Evolutionary conservation across 1,284 basidiomycete species (phyloP).

Genomic region (Sanghuangporus baumii): DNA sequence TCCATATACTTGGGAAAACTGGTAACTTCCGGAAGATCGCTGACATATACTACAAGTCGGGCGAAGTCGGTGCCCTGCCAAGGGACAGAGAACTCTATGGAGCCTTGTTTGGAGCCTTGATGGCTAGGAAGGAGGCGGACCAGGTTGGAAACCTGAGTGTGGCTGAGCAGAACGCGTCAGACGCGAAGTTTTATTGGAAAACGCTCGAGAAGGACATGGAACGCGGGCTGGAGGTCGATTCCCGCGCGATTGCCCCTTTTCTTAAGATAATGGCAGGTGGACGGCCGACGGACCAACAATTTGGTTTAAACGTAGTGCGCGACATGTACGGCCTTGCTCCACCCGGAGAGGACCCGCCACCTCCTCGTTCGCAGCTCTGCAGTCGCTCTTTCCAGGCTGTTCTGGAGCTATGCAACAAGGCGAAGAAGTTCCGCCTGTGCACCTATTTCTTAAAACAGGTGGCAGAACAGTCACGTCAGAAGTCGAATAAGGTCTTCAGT

Average conservation of each 20-base stretch:
- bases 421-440: conserved; percentile 40
- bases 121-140: conserved; percentile 23
- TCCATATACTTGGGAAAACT: conserved; percentile 55
- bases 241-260: conserved; percentile 42
- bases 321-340: conserved; percentile 57
- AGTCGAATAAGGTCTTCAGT: conserved; percentile 22
- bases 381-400: conserved; percentile 44
- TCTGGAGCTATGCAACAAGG: conserved; percentile 49
- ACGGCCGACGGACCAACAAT: conserved; percentile 46
- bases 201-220: conserved; percentile 49
- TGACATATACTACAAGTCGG: conserved; percentile 64
- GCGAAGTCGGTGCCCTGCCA: conserved; percentile 47
- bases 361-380: conserved; percentile 36
- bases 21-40: conserved; percentile 57
- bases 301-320: conserved; percentile 56
- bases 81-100: conserved; percentile 55
- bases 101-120: conserved; percentile 52
- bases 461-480: conserved; percentile 31
- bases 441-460: conserved; percentile 54
- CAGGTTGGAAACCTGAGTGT: conserved; percentile 14
- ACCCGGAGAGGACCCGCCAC: conserved; percentile 35
- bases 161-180: conserved; percentile 33
- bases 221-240: conserved; percentile 44
- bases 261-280: conserved; percentile 51
- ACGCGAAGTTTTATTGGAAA: conserved; percentile 65